Evolutionary conservation across 2,329 filamentous ascomycete genomes (phyloP).

Genomic region (Teratosphaeria pseudoeucalypti): DNA sequence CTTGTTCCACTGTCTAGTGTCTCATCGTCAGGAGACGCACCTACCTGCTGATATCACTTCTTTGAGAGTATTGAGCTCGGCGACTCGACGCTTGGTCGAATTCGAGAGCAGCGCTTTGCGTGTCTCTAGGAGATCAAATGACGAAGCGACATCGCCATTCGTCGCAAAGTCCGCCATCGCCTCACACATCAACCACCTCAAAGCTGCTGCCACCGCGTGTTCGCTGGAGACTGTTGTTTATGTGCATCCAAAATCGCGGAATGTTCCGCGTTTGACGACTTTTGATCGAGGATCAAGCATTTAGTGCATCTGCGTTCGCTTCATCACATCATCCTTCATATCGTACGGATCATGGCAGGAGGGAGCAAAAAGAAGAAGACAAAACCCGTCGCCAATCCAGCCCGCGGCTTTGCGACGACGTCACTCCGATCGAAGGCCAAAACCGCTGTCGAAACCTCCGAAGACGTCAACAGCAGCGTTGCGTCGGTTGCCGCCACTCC

Average conservation of each 20-base stretch:
- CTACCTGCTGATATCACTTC: conserved; percentile 34
- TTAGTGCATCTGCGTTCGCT: neutral
- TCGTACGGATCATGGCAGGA: conserved; percentile 13
- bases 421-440: conserved; percentile 68
- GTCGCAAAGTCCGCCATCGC: conserved; percentile 14
- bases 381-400: conserved; percentile 78
- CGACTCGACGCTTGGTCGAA: conserved; percentile 38
- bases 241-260: neutral
- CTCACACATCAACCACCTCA: neutral
- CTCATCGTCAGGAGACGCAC: conserved; percentile 8
- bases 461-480: conserved; percentile 17
- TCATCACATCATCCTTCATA: neutral
- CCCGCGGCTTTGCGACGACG: conserved; percentile 85
- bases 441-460: conserved; percentile 43
- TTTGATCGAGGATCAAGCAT: neutral
- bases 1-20: neutral
- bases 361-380: conserved; percentile 67
- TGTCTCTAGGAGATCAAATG: conserved; percentile 15
- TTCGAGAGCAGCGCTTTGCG: conserved; percentile 34
- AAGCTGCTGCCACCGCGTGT: neutral
- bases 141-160: conserved; percentile 11
- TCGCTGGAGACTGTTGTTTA: neutral
- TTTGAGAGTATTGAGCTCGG: conserved; percentile 35
- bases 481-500: conserved; percentile 22
- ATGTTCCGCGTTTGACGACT: neutral